These are phyloP conservation scores for Rhodotorula sp. DNA, from an alignment of 1,284 basidiomycete genomes.

Conservation along the genomic window DNA sequence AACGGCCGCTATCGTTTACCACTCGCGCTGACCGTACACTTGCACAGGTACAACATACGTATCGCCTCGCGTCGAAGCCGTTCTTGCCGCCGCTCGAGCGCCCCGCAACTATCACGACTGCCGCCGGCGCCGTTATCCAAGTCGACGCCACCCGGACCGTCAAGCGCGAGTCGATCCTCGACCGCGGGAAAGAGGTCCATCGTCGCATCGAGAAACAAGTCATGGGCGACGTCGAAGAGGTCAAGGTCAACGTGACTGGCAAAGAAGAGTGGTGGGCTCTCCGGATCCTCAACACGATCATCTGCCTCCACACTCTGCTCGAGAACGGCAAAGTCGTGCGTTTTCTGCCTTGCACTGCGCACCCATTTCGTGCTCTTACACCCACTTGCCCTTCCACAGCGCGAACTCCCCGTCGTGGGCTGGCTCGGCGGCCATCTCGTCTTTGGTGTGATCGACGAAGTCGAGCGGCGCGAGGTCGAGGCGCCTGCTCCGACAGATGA, in stretches of 20 bases:
- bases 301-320: constrained; percentile 34
- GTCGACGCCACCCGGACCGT: constrained; percentile 35
- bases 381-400: not conserved
- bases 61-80: constrained; percentile 29
- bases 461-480: constrained; percentile 34
- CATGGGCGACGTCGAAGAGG: constrained; percentile 36
- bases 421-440: constrained; percentile 38
- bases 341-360: not conserved
- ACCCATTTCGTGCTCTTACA: not conserved
- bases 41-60: constrained; percentile 25
- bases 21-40: no score
- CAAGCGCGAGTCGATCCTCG: constrained; percentile 35
- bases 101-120: constrained; percentile 20
- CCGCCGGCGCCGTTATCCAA: constrained; percentile 19
- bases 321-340: constrained; percentile 35
- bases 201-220: constrained; percentile 39
- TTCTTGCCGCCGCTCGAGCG: constrained; percentile 26
- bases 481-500: not conserved
- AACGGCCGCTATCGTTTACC: no score
- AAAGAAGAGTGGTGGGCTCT: constrained; percentile 40
- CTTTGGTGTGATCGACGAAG: constrained; percentile 44
- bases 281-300: constrained; percentile 41
- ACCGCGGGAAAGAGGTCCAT: constrained; percentile 38
- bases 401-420: constrained; percentile 39
- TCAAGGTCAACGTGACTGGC: constrained; percentile 32